Evolutionary conservation across 2,329 filamentous ascomycete genomes (phyloP), one percentile per base, ranked within the genome.

Genomic region (Fusarium sp.): DNA sequence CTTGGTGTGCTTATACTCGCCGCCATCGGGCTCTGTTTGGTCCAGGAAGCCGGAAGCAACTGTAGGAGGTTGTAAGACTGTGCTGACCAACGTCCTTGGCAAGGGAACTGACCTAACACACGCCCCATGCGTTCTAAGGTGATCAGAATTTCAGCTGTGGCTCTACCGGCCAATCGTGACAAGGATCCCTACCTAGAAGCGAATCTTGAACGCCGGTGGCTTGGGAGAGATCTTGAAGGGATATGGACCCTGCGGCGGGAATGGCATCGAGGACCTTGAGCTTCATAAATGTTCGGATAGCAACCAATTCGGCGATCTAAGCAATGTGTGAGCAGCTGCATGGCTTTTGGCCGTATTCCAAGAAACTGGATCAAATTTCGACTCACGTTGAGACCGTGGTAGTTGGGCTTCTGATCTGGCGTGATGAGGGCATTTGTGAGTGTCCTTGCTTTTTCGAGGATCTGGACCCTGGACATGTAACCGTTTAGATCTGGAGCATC

Each of bases 311-410:
- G 13, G 78, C 77, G 52, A 80, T 79, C 77, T 80, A 6, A 3
- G 44, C 15, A 13, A 12, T 3, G 3, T n/a, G 20, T 44, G n/a
- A 57, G 41, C 13, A 7, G 12, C 4, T 17, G 7, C 11, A n/a
- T n/a, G 2, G 7, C 18, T 17, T n/a, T 25, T 5, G 13, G 11
- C n/a, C n/a, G 18, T 25, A 6, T 7, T 18, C 1, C 17, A 4
- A 8, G 15, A 4, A 11, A 7, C 3, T 25, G 12, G 18, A 25
- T n/a, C 1, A 7, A 8, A 10, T 14, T 7, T 35, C 9, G 9
- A 56, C 78, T 46, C 39, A 79, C 78, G 56, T 80, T 77, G 27
- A 81, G 71, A 12, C 78, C 78, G 68, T 80, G 79, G 44, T 80
- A 78, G 45, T 79, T 79, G n/a, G 78, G 78, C 20, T 71, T 75